Evolutionary conservation across 169 alveolate genomes (phyloP).

Genomic region (Plasmodium gallinaceum): DNA sequence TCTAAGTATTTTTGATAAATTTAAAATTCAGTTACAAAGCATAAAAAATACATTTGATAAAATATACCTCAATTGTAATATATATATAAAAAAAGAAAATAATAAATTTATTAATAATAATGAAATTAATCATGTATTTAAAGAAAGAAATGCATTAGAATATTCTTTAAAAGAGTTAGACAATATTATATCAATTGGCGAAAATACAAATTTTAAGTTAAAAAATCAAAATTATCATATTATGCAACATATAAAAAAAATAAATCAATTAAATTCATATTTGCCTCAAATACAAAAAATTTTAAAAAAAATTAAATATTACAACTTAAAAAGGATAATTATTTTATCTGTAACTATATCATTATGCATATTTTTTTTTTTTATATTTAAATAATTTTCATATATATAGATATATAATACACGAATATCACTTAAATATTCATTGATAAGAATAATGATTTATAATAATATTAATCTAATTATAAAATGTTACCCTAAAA

Average conservation of each 20-base stretch:
- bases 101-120: constrained; percentile 5
- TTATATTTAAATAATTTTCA: constrained; percentile 33
- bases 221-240: constrained; percentile 45
- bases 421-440: not conserved
- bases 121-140: constrained; percentile 45
- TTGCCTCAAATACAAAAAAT: constrained; percentile 66
- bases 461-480: too few relatives aligned
- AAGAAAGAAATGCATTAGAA: constrained; percentile 60
- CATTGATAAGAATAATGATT: too few relatives aligned
- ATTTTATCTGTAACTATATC: constrained; percentile 40
- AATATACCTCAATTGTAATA: constrained; percentile 17
- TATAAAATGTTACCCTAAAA: too few relatives aligned
- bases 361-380: constrained; percentile 55
- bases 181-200: constrained; percentile 45
- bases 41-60: constrained; percentile 40
- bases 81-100: not conserved
- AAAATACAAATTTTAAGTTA: constrained; percentile 25
- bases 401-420: constrained; percentile 7
- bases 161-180: constrained; percentile 55
- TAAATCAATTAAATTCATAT: constrained; percentile 18
- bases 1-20: constrained; percentile 67
- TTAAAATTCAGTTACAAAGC: constrained; percentile 65
- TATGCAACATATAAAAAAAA: constrained; percentile 51
- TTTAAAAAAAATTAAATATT: constrained; percentile 49
- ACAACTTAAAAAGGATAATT: constrained; percentile 20